These are phyloP conservation scores for Cladosporium sp. DNA, from an alignment of 2,329 filamentous ascomycete genomes.

Conservation along the genomic window DNA sequence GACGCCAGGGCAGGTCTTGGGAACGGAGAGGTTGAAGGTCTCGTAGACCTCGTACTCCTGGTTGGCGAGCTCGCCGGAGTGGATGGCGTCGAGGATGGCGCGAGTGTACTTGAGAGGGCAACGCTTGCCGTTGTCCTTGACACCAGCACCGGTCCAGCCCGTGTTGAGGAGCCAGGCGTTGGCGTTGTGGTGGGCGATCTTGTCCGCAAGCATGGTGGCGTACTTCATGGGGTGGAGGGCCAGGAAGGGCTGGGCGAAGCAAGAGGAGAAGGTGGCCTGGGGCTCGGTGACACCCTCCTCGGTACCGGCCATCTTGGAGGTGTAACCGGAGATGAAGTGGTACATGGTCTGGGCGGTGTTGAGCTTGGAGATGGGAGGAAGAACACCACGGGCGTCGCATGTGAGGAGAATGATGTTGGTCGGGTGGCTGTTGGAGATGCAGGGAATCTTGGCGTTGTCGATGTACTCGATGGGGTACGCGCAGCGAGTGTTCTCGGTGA, in stretches of 20 bases:
- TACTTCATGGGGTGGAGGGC: constrained; percentile 99
- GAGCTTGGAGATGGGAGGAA: constrained; percentile 97
- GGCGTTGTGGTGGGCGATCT: constrained; percentile 91
- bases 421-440: constrained; percentile 80
- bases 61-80: constrained; percentile 91
- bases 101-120: constrained; percentile 98
- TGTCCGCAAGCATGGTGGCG: constrained; percentile 95
- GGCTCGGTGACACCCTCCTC: constrained; percentile 96
- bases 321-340: constrained; percentile 99
- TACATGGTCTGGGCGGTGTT: constrained; percentile 96
- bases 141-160: constrained; percentile 91
- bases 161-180: constrained; percentile 99
- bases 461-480: constrained; percentile 99
- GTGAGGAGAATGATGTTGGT: constrained; percentile 97
- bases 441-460: constrained; percentile 96
- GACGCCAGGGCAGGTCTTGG: constrained; percentile 83
- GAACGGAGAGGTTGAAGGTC: constrained; percentile 95
- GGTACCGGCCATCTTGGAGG: constrained; percentile 99
- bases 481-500: constrained; percentile 97
- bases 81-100: constrained; percentile 95
- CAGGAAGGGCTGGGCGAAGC: constrained; percentile 98
- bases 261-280: constrained; percentile 97
- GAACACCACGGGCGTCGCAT: constrained; percentile 93
- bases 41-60: constrained; percentile 93
- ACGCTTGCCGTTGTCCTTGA: constrained; percentile 86